phyloP scores from a whole-genome alignment of 176 grass and related monocot species.

The Juncus inflexus region DNA sequence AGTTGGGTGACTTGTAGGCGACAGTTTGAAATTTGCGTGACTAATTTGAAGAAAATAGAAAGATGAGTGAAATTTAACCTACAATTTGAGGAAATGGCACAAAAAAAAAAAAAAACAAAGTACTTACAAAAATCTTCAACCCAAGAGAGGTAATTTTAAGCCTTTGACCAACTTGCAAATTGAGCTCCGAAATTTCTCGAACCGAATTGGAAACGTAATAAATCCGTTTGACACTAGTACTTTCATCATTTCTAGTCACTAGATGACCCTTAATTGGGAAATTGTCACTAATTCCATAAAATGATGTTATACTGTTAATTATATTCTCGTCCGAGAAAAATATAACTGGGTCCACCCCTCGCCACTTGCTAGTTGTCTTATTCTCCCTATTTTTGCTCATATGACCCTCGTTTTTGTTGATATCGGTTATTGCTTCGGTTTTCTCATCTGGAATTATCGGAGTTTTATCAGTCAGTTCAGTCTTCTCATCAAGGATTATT shows the following conservation, averaged over 20 bases:
- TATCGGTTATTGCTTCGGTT: conserved; percentile 28
- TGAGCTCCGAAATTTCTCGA: conserved; percentile 65
- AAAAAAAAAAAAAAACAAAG: conserved; percentile 5
- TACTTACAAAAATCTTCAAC: conserved; percentile 95
- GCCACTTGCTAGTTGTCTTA: conserved; percentile 56
- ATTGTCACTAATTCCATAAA: conserved; percentile 67
- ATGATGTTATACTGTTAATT: conserved; percentile 72
- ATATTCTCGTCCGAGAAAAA: conserved; percentile 77
- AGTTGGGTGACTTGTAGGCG: too few species aligned
- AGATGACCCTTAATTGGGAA: conserved; percentile 78
- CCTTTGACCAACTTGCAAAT: conserved; percentile 67
- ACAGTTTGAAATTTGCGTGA: too few species aligned
- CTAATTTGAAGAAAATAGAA: too few species aligned
- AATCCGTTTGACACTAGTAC: conserved; percentile 83
- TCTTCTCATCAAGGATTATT: conserved; percentile 31
- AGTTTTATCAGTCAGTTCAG: conserved; percentile 8
- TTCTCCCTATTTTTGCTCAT: conserved; percentile 26
- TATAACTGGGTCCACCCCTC: conserved; percentile 91
- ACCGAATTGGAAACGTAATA: conserved; percentile 92
- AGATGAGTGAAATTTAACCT: background rate
- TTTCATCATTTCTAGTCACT: conserved; percentile 78
- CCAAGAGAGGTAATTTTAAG: conserved; percentile 93
- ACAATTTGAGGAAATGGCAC: background rate
- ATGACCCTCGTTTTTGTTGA: conserved; percentile 44
- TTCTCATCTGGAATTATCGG: conserved; percentile 26